Evolutionary conservation across 176 grass and related monocot species (phyloP), one percentile per base, ranked within the genome.

Genomic region (Metroxylon sagu): DNA sequence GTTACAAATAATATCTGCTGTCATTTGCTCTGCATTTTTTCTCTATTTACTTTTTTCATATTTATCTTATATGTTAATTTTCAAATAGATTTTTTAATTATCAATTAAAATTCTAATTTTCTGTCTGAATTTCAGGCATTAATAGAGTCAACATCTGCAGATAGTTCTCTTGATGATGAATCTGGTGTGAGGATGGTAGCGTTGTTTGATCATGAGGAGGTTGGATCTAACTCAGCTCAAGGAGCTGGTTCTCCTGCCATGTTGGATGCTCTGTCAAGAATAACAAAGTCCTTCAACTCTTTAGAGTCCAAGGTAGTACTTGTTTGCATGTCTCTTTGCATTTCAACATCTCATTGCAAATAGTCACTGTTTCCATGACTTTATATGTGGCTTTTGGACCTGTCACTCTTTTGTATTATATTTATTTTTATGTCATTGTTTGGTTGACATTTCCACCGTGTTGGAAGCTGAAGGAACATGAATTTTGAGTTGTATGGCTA

Each of bases 121-220:
- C 35, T 43, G 3, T 43, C 35, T 43, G 35, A 43, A 43, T 84
- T 89, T 64, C 65, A 96, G 92, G 84, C 87, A 31, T 70, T 97
- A 53, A 82, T 91, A 39, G 87, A 97, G 26, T 97, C 93, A 26
- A 85, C 81, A 50, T 80, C 72, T 84, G 26, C 57, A 49, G 56
- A 72, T 26, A 73, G 74, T 48, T 85, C 86, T 30, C 86, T 96
- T 56, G 69, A 62, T 43, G 49, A 88, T 72, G 93, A 97, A 91
- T 77, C 78, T 49, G 82, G 87, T 57, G 79, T 97, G 54, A 80
- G 93, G 69, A 97, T 97, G 93, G 79, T 91, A 58, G 91, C 91
- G 66, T 77, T 96, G 25, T 96, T 96, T 84, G 91, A 96, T 67
- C 86, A 96, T 55, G 91, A 96, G 61, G 91, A 96, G 66, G 91